These are phyloP conservation scores for Melampsora larici-populina DNA, from an alignment of 1,284 basidiomycete genomes.

Conservation along the genomic window DNA sequence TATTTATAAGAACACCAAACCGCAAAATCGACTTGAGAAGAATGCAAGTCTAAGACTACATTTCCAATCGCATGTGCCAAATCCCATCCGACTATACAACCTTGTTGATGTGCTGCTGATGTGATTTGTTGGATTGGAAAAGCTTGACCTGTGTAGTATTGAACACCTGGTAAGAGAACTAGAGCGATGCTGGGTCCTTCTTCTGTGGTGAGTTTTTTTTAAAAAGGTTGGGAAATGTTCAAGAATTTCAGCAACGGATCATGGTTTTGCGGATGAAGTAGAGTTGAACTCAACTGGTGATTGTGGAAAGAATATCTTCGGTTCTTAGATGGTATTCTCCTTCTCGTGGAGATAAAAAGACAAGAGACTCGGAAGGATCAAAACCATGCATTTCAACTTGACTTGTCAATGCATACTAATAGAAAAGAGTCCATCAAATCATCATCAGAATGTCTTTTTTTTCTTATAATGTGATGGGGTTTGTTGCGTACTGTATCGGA, in stretches of 20 bases:
- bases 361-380: constrained; percentile 68
- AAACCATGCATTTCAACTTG: constrained; percentile 78
- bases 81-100: constrained; percentile 90
- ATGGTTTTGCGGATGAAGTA: too few relatives aligned
- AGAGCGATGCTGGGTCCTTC: constrained; percentile 67
- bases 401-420: constrained; percentile 87
- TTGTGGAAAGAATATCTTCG: constrained; percentile 76
- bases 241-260: too few relatives aligned
- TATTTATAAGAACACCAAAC: constrained; percentile 79
- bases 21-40: constrained; percentile 94
- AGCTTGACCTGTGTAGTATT: constrained; percentile 96
- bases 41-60: constrained; percentile 79
- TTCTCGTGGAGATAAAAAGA: constrained; percentile 72
- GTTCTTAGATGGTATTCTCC: constrained; percentile 84
- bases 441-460: neutral
- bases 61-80: constrained; percentile 94
- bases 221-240: neutral
- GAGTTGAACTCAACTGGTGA: constrained; percentile 59
- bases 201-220: neutral
- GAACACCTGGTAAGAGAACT: constrained; percentile 83
- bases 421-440: constrained; percentile 14
- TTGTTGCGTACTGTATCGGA: constrained; percentile 73
- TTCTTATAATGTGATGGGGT: neutral
- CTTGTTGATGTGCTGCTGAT: constrained; percentile 72
- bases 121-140: constrained; percentile 85